These are phyloP conservation scores for Rhizoctonia solani DNA, from an alignment of 1,284 basidiomycete species.

Conservation along the genomic window DNA sequence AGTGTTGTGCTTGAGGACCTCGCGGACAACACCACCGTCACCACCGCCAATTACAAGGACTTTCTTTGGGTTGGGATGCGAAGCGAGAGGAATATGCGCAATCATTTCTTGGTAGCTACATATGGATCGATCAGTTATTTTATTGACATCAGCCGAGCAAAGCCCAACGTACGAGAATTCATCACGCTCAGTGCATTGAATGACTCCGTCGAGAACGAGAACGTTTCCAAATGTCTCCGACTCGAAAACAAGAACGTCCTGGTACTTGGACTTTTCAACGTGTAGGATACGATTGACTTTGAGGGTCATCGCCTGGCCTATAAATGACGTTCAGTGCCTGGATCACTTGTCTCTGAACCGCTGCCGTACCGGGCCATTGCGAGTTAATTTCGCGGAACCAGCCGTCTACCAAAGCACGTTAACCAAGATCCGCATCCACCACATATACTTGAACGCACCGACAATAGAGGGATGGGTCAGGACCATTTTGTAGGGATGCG, in stretches of 20 bases:
- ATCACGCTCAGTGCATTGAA: constrained; percentile 97
- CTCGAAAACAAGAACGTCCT: constrained; percentile 96
- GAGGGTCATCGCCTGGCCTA: constrained; percentile 88
- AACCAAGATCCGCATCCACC: background rate
- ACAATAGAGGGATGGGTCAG: constrained; percentile 38
- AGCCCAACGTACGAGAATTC: constrained; percentile 86
- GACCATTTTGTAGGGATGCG: constrained; percentile 33
- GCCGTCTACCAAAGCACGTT: constrained; percentile 66
- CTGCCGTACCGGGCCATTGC: constrained; percentile 87
- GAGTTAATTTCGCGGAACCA: constrained; percentile 98
- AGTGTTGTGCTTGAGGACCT: constrained; percentile 92
- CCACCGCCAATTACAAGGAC: constrained; percentile 98
- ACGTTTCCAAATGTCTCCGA: constrained; percentile 96
- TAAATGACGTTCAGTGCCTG: constrained; percentile 36
- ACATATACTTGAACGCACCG: background rate
- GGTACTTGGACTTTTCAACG: constrained; percentile 88
- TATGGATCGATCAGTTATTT: background rate
- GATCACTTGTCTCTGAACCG: too few species aligned
- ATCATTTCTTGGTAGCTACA: constrained; percentile 99
- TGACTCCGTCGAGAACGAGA: constrained; percentile 92
- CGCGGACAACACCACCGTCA: constrained; percentile 94
- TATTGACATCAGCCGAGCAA: background rate
- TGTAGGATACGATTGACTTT: constrained; percentile 96
- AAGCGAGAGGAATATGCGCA: constrained; percentile 90
- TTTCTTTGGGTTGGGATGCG: constrained; percentile 94